Base-by-base conservation (phyloP, 2,329 filamentous ascomycete genomes). In the Neonectria hederae region DNA sequence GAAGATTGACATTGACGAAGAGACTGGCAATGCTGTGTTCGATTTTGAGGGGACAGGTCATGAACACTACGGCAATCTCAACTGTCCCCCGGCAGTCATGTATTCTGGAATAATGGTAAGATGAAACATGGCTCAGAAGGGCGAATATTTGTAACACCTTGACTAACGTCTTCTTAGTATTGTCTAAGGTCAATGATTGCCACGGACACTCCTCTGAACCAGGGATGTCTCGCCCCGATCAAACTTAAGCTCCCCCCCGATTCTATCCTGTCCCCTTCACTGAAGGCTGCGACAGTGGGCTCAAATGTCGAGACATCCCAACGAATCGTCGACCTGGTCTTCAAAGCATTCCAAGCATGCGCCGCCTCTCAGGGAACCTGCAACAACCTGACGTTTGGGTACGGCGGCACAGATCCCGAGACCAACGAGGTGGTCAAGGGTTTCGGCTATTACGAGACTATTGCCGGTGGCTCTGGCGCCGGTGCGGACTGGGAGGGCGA, bases 381-480 rank as follows among this genome's bases (percentile, higher is more conserved):
- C 76, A 94, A 94, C 77, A 94, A 94, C 74, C 83, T 95, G 5
- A 94, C 92, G 0, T 95, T 94, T 71, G 92, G 91, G 54, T 93
- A 92, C 71, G 90, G 92, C 56, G 91, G 91, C 45, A 89, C 55
- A 1, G 45, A 58, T 2, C 45, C 59, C 10, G 35, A 49, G 13
- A 65, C 63, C 4, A 63, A 63, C 4, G 3, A 65, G 10, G 54
- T 67, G 3, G 35, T 43, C 89, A 87, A 72, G 4, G 66, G 92
- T 0, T 96, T 96, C 74, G 92, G 92, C 11, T 96, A 96, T 81
- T 95, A 95, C 76, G 92, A 95, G 78, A 95, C 92, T 4, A 94
- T 96, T 66, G 90, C 90, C 0, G 92, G 92, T 35, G 92, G 92
- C 0, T 88, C 85, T 40, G 92, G 92, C 24, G 92, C 92, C 0